Evolutionary conservation across 768 basidiomycete genomes (phyloP).

Genomic region (Rhodotorula diobovata): DNA sequence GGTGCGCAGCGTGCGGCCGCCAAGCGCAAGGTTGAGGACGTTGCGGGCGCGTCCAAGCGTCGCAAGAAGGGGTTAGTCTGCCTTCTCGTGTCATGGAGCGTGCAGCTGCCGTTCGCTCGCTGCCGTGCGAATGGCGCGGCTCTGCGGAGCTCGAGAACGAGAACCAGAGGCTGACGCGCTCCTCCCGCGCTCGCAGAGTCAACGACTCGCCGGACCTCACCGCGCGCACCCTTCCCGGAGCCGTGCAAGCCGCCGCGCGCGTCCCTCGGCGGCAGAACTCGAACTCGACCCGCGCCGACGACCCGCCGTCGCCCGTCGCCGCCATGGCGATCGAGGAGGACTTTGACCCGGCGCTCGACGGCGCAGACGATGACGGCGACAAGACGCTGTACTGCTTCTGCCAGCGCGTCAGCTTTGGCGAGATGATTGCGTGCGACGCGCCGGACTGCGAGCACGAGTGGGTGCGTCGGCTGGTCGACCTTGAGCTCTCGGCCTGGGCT

Average conservation of each 20-base stretch:
- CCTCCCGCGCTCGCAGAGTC: background rate
- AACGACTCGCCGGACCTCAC: conserved; percentile 28
- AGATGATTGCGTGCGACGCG: conserved; percentile 41
- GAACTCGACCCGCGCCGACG: background rate
- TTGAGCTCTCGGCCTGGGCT: background rate
- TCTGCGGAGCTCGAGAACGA: too few relatives aligned
- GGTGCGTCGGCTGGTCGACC: conserved; percentile 11
- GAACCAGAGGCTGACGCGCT: background rate
- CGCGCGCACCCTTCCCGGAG: conserved; percentile 13
- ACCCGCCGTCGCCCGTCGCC: conserved; percentile 5
- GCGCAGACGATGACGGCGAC: conserved; percentile 36
- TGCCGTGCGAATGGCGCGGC: too few relatives aligned
- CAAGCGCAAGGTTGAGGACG: conserved; percentile 34
- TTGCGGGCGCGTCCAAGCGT: conserved; percentile 17
- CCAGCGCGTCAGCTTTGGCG: conserved; percentile 36
- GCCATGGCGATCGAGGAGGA: conserved; percentile 15
- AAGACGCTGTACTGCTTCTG: conserved; percentile 39
- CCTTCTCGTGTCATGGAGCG: background rate
- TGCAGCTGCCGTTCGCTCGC: too few relatives aligned
- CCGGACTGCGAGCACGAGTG: conserved; percentile 38
- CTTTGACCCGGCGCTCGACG: conserved; percentile 19
- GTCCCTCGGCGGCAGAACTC: conserved; percentile 23
- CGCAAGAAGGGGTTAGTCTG: conserved; percentile 35
- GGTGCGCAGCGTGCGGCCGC: conserved; percentile 5
- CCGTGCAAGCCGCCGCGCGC: conserved; percentile 1